Conservation (phyloP, 2,329 filamentous ascomycete genomes). For the Claviceps monticola region DNA sequence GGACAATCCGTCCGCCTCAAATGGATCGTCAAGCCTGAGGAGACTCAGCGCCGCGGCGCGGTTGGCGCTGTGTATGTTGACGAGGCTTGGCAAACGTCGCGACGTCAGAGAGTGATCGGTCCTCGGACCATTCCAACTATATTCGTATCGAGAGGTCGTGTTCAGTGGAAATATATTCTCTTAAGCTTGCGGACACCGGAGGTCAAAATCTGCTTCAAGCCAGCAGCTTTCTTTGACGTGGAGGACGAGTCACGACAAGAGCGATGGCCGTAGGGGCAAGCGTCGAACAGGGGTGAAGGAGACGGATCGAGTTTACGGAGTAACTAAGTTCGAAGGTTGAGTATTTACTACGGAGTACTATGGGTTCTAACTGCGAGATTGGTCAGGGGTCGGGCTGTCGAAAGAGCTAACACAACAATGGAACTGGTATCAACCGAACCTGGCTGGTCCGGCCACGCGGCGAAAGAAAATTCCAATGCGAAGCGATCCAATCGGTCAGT, state of each 20-base stretch:
- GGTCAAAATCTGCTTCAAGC: neutral
- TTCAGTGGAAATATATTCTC: neutral
- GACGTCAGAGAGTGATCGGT: neutral
- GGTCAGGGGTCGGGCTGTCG: neutral
- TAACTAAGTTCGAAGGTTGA: neutral
- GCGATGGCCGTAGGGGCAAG: neutral
- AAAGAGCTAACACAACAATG: neutral
- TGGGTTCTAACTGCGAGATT: neutral
- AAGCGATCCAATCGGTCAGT: neutral
- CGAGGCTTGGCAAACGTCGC: slow-evolving; percentile 1
- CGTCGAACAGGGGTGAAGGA: neutral
- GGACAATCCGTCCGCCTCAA: slow-evolving; percentile 2
- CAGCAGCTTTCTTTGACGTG: slow-evolving; percentile 1
- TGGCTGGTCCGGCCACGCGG: neutral
- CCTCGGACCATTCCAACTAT: neutral
- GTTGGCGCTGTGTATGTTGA: slow-evolving; percentile 1
- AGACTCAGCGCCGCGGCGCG: slow-evolving; percentile 5
- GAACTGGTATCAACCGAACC: neutral
- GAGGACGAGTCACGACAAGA: neutral
- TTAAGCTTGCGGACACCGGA: neutral
- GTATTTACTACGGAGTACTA: too few relatives aligned
- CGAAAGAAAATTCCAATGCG: too few relatives aligned
- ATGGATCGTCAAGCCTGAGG: slow-evolving; percentile 2
- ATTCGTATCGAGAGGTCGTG: neutral
- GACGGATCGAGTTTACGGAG: neutral